Evolutionary conservation across 2,329 filamentous ascomycete genomes (phyloP).

Genomic region (Bipolaris cookei): DNA sequence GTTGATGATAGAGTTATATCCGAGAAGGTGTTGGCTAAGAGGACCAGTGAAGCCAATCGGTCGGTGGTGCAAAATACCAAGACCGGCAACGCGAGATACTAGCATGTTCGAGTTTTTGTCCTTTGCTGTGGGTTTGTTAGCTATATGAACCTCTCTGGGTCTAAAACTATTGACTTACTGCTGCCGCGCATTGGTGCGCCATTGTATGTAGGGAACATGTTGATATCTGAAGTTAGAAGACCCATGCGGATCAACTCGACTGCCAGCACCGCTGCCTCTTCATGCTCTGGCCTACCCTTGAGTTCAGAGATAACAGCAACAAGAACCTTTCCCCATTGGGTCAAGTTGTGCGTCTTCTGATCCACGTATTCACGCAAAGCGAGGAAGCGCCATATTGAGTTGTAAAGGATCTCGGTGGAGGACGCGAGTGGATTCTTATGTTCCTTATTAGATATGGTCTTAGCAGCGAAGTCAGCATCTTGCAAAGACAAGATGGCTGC

Average conservation of each 20-base stretch:
- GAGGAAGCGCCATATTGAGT: slow-evolving; percentile 86
- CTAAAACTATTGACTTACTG: slow-evolving; percentile 29
- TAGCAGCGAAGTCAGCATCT: slow-evolving; percentile 71
- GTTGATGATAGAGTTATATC: slow-evolving; percentile 82
- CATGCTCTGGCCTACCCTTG: slow-evolving; percentile 64
- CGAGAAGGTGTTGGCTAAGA: slow-evolving; percentile 85
- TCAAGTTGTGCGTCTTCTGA: slow-evolving; percentile 73
- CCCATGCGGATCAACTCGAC: slow-evolving; percentile 84
- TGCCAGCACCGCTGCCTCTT: slow-evolving; percentile 81
- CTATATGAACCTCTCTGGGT: not conserved
- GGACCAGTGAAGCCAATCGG: slow-evolving; percentile 92
- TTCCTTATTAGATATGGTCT: slow-evolving; percentile 68
- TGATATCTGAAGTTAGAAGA: slow-evolving; percentile 71
- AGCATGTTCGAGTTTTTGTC: slow-evolving; percentile 81
- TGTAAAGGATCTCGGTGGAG: slow-evolving; percentile 74
- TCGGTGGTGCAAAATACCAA: slow-evolving; percentile 82
- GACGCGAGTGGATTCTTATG: slow-evolving; percentile 58
- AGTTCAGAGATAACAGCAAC: slow-evolving; percentile 70
- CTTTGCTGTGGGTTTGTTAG: slow-evolving; percentile 59
- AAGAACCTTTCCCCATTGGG: slow-evolving; percentile 78
- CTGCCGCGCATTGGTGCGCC: slow-evolving; percentile 65
- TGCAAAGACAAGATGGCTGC: slow-evolving; percentile 65
- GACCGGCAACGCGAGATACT: slow-evolving; percentile 82
- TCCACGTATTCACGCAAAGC: slow-evolving; percentile 87
- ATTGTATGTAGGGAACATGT: slow-evolving; percentile 64